Base-by-base conservation (phyloP, 164 flowering plant species). In the Malania oleifera region DNA sequence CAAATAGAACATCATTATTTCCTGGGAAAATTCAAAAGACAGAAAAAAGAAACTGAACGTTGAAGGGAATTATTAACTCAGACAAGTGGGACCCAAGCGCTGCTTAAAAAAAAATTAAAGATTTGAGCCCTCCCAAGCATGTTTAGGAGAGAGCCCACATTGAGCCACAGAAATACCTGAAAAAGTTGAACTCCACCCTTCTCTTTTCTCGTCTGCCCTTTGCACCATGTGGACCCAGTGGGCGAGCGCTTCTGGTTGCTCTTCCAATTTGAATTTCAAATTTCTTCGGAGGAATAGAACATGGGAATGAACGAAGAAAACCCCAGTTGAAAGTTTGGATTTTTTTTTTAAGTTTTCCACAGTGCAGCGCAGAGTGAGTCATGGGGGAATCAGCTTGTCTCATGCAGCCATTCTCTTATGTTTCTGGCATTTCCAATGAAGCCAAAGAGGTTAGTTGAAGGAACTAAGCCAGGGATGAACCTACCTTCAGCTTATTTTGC, bases 371-470 rank as follows among this genome's bases (percentile, higher is more conserved):
- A 39, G 13, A 34, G 15, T 9, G 43, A 31, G 49, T 15, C 57
- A 80, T 80, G 87, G 82, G 77, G 62, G 84, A 82, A 49, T 63
- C 80, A 31, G 55, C 79, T 67, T 84, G 86, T 72, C 69, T 82
- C 66, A 65, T 82, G 77, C 85, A 75, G 18, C 70, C 86, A 22
- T 80, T 82, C 67, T 78, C 86, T 59, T 71, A 77, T 34, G 61
- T 70, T 54, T 67, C 83, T 57, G 78, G 71, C 22, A 20, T 66
- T 38, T 60, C 76, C 55, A 67, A 63, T 66, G 73, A 75, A 25
- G 54, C 78, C 59, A 63, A 59, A 15, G 73, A 84, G 86, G 89
- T 83, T 39, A 52, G 71, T 59, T 59, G 18, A 29, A 35, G 14
- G 40, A 27, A 41, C 39, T 39, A 15, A 17, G 1, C 41, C 8